Evolutionary conservation across 1,284 basidiomycete species (phyloP).

Genomic region (Pholiota adiposa): DNA sequence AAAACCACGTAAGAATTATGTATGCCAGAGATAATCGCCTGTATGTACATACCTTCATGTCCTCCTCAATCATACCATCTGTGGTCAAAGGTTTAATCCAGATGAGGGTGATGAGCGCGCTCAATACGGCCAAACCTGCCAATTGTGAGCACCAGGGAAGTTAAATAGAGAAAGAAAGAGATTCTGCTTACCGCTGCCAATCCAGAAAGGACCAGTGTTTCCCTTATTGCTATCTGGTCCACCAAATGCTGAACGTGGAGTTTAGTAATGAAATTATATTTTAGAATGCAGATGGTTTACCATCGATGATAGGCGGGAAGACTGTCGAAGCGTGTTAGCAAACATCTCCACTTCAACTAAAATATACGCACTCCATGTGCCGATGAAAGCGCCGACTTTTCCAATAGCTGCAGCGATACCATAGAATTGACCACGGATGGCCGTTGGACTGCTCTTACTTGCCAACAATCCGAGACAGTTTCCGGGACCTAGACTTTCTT

Average conservation of each 20-base stretch:
- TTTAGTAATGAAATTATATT: constrained; percentile 2
- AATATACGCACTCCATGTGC: constrained; percentile 66
- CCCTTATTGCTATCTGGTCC: constrained; percentile 52
- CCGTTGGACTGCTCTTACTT: constrained; percentile 82
- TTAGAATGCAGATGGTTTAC: constrained; percentile 32
- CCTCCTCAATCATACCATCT: constrained; percentile 84
- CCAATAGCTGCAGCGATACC: constrained; percentile 87
- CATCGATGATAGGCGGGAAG: constrained; percentile 72
- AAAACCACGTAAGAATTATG: not conserved
- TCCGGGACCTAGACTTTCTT: constrained; percentile 57
- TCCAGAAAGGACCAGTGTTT: constrained; percentile 83
- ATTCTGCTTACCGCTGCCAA: constrained; percentile 60
- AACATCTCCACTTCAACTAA: not conserved
- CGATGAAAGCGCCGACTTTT: constrained; percentile 89
- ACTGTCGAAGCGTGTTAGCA: constrained; percentile 39
- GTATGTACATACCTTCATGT: constrained; percentile 51
- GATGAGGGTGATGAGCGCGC: constrained; percentile 74
- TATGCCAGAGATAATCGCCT: not conserved
- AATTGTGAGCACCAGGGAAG: constrained; percentile 1
- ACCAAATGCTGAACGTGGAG: constrained; percentile 55
- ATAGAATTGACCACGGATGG: constrained; percentile 87
- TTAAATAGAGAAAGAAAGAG: not conserved
- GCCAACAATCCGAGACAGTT: constrained; percentile 84
- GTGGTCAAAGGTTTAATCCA: constrained; percentile 77
- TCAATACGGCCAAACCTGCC: constrained; percentile 73